Percentiles rank a stretch among this genome's conserved stretches.
These are phyloP conservation scores for Wilcoxina mikolae DNA, from an alignment of 495 filamentous ascomycete genomes.

Conservation along the genomic window DNA sequence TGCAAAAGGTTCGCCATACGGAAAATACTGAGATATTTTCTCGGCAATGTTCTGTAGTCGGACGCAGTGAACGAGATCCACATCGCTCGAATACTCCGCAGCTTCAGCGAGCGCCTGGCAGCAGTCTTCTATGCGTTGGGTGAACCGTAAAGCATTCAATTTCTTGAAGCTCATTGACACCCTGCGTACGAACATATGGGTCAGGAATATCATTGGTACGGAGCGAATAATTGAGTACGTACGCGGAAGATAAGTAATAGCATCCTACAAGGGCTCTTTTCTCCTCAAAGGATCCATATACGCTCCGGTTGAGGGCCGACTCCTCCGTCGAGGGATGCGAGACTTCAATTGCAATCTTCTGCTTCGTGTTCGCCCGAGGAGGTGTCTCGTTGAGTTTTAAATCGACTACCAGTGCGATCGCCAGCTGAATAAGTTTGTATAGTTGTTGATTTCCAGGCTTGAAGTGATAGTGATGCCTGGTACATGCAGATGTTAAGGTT, in stretches of 20 bases:
- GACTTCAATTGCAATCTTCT: not conserved
- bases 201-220: too few relatives aligned
- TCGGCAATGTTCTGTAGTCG: not conserved
- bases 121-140: conserved; percentile 16
- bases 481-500: too few relatives aligned
- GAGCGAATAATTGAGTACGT: too few relatives aligned
- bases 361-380: not conserved
- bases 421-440: conserved; percentile 20
- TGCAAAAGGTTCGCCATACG: not conserved
- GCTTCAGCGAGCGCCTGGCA: conserved; percentile 13
- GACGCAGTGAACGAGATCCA: conserved; percentile 3
- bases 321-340: too few relatives aligned
- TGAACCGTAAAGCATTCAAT: conserved; percentile 11
- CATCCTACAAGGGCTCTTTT: conserved; percentile 21
- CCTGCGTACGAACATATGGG: too few relatives aligned
- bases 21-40: not conserved
- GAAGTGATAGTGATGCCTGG: conserved; percentile 20
- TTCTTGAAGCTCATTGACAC: conserved; percentile 17
- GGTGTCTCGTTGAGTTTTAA: not conserved
- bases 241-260: conserved; percentile 20
- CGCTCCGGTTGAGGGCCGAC: too few relatives aligned
- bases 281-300: conserved; percentile 19
- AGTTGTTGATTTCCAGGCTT: conserved; percentile 11
- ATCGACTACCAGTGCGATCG: conserved; percentile 6
- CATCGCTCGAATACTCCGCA: conserved; percentile 14